A percentile compares a stretch with the other conserved stretches of the same genome.
Conservation (phyloP, 345 rosid species). For the Hibiscus trionum region DNA sequence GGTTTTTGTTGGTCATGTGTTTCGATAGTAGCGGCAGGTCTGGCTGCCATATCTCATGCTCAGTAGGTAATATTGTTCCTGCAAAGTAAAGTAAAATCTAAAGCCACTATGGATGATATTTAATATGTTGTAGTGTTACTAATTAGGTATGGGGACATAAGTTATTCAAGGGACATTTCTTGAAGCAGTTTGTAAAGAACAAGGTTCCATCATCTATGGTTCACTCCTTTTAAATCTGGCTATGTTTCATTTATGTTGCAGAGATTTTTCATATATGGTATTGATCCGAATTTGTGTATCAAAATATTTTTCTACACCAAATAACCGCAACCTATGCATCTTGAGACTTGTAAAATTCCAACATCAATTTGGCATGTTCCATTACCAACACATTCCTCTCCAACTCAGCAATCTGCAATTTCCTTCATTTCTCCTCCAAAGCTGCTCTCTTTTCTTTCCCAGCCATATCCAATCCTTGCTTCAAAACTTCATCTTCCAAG, state of each 20-base stretch:
- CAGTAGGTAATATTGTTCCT: background rate
- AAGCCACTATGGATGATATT: slow-evolving; percentile 4
- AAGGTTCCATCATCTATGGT: background rate
- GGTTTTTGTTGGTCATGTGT: slow-evolving; percentile 12
- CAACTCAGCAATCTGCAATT: slow-evolving; percentile 18
- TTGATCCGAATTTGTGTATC: no score
- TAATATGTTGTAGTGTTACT: background rate
- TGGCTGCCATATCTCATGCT: background rate
- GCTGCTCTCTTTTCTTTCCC: slow-evolving; percentile 11
- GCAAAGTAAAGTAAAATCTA: slow-evolving; percentile 4
- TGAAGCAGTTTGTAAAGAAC: background rate
- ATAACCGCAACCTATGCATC: background rate
- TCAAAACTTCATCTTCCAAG: slow-evolving; percentile 14
- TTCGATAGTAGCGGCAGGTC: background rate
- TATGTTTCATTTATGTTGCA: no score
- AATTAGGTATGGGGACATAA: background rate
- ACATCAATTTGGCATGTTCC: slow-evolving; percentile 14
- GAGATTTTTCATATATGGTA: no score
- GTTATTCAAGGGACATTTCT: background rate
- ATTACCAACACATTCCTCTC: slow-evolving; percentile 1
- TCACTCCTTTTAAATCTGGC: background rate
- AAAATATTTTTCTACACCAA: background rate
- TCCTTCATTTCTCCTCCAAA: slow-evolving; percentile 22
- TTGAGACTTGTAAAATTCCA: slow-evolving; percentile 10
- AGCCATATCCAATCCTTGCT: slow-evolving; percentile 5